phyloP scores from a whole-genome alignment of 2,329 filamentous ascomycete species.

The Pseudogymnoascus sp. region DNA sequence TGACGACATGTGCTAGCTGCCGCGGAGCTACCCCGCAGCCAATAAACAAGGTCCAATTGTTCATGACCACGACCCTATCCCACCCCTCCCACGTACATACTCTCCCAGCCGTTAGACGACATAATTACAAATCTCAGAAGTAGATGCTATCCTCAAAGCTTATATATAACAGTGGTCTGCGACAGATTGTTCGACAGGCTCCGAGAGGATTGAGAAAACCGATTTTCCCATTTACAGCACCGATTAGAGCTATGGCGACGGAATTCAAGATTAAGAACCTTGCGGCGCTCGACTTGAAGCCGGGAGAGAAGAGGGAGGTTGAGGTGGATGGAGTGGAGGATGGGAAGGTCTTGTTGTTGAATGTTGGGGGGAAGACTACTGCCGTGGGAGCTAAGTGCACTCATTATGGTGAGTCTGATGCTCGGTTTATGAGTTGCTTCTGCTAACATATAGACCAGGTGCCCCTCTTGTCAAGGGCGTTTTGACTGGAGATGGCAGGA shows the following conservation, averaged over 20 bases:
- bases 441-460: constrained; percentile 28
- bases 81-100: not conserved
- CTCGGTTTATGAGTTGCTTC: not conserved
- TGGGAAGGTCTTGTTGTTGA: constrained; percentile 79
- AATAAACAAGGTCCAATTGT: not conserved
- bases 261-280: constrained; percentile 4
- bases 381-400: constrained; percentile 78
- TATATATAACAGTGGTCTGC: not conserved
- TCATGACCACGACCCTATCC: not conserved
- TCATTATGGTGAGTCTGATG: constrained; percentile 59
- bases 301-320: constrained; percentile 77
- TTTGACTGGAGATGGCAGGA: constrained; percentile 66
- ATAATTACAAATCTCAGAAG: constrained; percentile 1
- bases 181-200: constrained; percentile 3
- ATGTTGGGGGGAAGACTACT: constrained; percentile 65
- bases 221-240: not conserved
- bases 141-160: not conserved
- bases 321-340: constrained; percentile 84
- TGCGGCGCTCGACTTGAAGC: constrained; percentile 54
- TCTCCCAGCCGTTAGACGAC: not conserved
- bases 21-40: not conserved
- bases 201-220: not conserved
- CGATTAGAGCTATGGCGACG: not conserved
- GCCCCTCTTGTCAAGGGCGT: constrained; percentile 83
- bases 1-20: constrained; percentile 1